These are phyloP conservation scores for Grifola frondosa DNA, from an alignment of 1,284 basidiomycete genomes.

Conservation along the genomic window DNA sequence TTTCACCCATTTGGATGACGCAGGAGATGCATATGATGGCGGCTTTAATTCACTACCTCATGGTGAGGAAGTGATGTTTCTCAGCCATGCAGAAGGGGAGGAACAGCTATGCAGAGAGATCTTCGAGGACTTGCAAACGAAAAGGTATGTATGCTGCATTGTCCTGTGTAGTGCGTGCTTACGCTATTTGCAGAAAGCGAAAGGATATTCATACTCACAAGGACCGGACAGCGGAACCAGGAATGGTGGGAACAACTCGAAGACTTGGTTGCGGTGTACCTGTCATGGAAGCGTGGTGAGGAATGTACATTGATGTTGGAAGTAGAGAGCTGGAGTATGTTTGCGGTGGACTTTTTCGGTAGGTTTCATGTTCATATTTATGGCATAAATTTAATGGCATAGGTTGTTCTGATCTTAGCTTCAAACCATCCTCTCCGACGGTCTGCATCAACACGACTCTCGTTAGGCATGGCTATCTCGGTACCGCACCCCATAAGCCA, in stretches of 20 bases:
- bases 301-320: background rate
- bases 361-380: background rate
- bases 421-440: background rate
- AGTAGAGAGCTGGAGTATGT: background rate
- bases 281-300: background rate
- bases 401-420: too few relatives aligned
- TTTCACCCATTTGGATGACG: too few relatives aligned
- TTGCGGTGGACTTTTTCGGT: conserved; percentile 6
- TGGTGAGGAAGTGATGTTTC: background rate
- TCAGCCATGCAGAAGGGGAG: background rate
- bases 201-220: background rate
- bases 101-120: background rate
- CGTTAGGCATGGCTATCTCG: conserved; percentile 12
- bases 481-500: conserved; percentile 15
- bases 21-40: background rate
- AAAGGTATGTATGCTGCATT: background rate
- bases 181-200: background rate
- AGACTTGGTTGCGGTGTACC: background rate
- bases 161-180: too few relatives aligned
- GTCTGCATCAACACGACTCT: conserved; percentile 7
- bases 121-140: background rate
- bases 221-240: background rate
- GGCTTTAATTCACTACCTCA: background rate
- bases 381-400: too few relatives aligned
- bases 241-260: background rate